Evolutionary conservation across 202 grass and related monocot genomes (phyloP), one percentile per base, ranked within the genome.

Genomic region (Musa balbisiana): DNA sequence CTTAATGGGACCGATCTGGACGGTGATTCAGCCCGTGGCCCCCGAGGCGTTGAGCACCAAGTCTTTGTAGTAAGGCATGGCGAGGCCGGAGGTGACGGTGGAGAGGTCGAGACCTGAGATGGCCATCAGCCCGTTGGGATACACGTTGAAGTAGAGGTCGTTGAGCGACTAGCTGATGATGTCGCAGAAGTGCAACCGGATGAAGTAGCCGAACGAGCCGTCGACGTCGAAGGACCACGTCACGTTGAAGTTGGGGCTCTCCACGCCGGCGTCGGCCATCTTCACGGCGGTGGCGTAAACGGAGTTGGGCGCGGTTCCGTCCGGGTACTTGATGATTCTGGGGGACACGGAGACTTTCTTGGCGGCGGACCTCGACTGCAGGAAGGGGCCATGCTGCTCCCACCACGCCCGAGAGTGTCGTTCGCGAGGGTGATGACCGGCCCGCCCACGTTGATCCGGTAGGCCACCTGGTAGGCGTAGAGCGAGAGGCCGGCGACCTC

Each of bases 381-480:
- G 43, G 68, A 71, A 71, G 2, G 16, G 17, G 16, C 1, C 68
- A 20, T 71, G 17, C 1, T n/a, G 1, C 2, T 23, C 0, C 9
- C 0, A 8, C 11, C 1, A 1, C 21, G 20, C 51, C 8, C 23
- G 9, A 15, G 49, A 0, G 24, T 0, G 63, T 33, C 73, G 74
- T 0, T 9, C 74, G 27, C 0, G 9, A 70, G 85, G 80, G 78
- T 71, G 29, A 91, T 64, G 2, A 83, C 77, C 54, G 56, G 60
- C 64, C 89, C 89, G 74, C 85, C 84, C 55, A 76, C 87, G 85
- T 85, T 72, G 27, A 13, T 2, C n/a, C 79, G 67, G 76, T 74
- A 50, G 68, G 3, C 76, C 62, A 0, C 2, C 15, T 1, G 1
- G 82, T 84, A 52, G 16, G 43, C 67, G 16, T 51, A 51, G 29